Evolutionary conservation across 2,329 filamentous ascomycete genomes (phyloP), one percentile per base, ranked within the genome.

Genomic region (Fusarium luffae): DNA sequence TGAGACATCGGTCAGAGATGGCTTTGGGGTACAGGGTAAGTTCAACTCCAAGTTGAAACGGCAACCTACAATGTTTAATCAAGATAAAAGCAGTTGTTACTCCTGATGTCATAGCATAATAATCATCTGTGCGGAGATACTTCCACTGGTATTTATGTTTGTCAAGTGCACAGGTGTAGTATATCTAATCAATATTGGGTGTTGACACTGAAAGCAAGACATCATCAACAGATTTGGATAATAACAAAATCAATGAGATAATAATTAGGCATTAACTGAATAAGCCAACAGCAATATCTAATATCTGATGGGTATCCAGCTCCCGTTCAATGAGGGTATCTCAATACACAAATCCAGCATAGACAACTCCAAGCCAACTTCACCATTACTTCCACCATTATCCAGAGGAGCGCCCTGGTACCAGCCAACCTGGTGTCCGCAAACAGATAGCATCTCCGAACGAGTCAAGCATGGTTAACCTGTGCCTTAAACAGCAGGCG

Each of bases 241-340:
- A 7, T 7, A 11, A 11, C 18, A n/a, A n/a, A 18, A 37, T 37
- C 34, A 12, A 37, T 6, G 18, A 18, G 5, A 37, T 2, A 19
- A 13, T 28, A 9, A 25, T 73, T 72, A 72, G 16, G 40, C 42
- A 71, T 74, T 71, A 67, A 8, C 21, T n/a, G 16, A 16, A 8
- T 7, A 32, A 37, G 27, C 23, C 25, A 18, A 21, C 21, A 30
- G 37, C 48, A 41, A n/a, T 19, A 55, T 42, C 16, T 19, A 47
- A 27, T n/a, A 63, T 27, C 27, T 27, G 30, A 37, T 67, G 58
- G 64, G 57, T 58, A 49, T 74, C 67, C 60, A 50, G 56, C 51
- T 73, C 63, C 66, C 58, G 54, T 50, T 43, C 57, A 65, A 73
- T 9, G 73, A 75, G 68, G 73, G 68, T 71, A 73, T 75, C 63